phyloP scores from a whole-genome alignment of 2,329 filamentous ascomycete genomes.

The Bertia moriformis region DNA sequence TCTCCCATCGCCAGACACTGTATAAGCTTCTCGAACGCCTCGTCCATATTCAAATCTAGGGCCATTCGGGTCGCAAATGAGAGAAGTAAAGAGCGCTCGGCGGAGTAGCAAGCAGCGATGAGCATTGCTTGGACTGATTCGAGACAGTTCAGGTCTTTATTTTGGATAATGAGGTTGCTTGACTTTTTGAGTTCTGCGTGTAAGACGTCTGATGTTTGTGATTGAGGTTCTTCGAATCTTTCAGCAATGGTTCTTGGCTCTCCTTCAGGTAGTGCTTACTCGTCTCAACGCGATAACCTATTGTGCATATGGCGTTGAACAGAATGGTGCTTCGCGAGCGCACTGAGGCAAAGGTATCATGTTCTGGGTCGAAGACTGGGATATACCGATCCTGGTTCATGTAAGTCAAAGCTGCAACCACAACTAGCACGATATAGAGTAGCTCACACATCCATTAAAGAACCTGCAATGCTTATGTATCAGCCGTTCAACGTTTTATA shows the following conservation, averaged over 20 bases:
- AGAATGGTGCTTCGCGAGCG: slow-evolving; percentile 29
- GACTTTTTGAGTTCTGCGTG: slow-evolving; percentile 24
- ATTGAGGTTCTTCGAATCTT: slow-evolving; percentile 21
- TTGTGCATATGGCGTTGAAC: slow-evolving; percentile 32
- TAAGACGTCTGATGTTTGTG: slow-evolving; percentile 22
- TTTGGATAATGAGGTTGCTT: slow-evolving; percentile 20
- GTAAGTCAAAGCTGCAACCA: too few species aligned
- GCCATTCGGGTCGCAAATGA: slow-evolving; percentile 34
- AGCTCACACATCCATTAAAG: too few species aligned
- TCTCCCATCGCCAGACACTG: slow-evolving; percentile 6
- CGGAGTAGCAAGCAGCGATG: slow-evolving; percentile 33
- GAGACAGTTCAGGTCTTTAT: slow-evolving; percentile 13
- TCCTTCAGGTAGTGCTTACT: slow-evolving; percentile 2
- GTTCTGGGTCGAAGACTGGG: slow-evolving; percentile 6
- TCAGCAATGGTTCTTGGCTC: slow-evolving; percentile 11
- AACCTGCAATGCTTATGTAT: too few species aligned
- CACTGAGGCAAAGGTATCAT: slow-evolving; percentile 29
- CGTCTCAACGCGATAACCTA: slow-evolving; percentile 28
- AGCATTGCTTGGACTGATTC: slow-evolving; percentile 36
- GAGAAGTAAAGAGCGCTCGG: slow-evolving; percentile 32
- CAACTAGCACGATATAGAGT: too few species aligned
- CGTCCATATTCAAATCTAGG: slow-evolving; percentile 27
- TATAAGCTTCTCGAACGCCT: slow-evolving; percentile 22
- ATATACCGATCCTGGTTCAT: background rate
- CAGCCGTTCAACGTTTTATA: too few species aligned